phyloP scores from a whole-genome alignment of 2,329 filamentous ascomycete genomes.

The Nectriaceae sp. region DNA sequence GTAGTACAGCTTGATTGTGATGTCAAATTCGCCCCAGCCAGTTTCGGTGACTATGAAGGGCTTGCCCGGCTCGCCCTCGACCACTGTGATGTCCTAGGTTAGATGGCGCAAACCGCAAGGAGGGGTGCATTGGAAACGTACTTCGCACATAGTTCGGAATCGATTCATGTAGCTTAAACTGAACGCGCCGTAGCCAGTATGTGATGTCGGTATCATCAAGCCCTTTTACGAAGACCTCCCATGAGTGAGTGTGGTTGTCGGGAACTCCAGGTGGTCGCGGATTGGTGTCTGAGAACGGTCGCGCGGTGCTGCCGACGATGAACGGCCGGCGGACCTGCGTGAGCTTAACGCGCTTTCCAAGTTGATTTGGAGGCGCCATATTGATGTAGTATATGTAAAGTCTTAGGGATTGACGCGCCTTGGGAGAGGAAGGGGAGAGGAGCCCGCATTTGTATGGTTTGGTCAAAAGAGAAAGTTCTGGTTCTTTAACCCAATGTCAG shows the following conservation, averaged over 20 bases:
- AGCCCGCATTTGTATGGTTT: neutral
- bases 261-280: slow-evolving; percentile 77
- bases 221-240: slow-evolving; percentile 92
- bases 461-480: slow-evolving; percentile 1
- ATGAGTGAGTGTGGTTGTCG: slow-evolving; percentile 92
- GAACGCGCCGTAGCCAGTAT: slow-evolving; percentile 94
- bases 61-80: slow-evolving; percentile 69
- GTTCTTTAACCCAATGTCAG: slow-evolving; percentile 2
- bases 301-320: slow-evolving; percentile 78
- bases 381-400: neutral
- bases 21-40: slow-evolving; percentile 97
- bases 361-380: slow-evolving; percentile 62
- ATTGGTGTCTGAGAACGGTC: slow-evolving; percentile 76
- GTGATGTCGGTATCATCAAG: slow-evolving; percentile 88
- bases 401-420: slow-evolving; percentile 2
- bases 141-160: slow-evolving; percentile 89
- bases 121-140: slow-evolving; percentile 35
- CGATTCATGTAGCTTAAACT: slow-evolving; percentile 97
- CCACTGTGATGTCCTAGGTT: slow-evolving; percentile 44
- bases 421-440: neutral
- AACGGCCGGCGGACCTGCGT: slow-evolving; percentile 66
- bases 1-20: slow-evolving; percentile 94
- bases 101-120: neutral
- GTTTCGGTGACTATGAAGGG: slow-evolving; percentile 88
- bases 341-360: slow-evolving; percentile 66